Evolutionary conservation across 768 basidiomycete species (phyloP).

Genomic region (Podaxis carcinomalis): DNA sequence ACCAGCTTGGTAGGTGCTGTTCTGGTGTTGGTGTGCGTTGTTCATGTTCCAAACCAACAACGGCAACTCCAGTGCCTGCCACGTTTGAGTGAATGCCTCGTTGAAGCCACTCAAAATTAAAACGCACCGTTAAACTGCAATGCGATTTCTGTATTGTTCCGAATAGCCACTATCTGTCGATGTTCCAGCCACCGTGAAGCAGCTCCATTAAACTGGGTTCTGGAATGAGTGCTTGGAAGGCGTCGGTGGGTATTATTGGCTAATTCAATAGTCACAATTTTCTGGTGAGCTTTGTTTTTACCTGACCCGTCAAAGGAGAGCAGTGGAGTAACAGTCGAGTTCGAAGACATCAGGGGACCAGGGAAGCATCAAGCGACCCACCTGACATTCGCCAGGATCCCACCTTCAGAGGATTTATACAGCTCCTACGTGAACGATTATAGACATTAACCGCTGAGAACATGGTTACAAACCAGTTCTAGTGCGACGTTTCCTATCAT

Average conservation of each 20-base stretch:
- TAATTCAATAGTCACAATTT: no score
- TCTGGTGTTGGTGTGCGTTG: not conserved
- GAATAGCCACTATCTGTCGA: not conserved
- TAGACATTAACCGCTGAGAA: not conserved
- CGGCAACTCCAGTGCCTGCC: slow-evolving; percentile 5
- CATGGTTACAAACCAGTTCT: not conserved
- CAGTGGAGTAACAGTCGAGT: not conserved
- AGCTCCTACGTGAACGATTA: not conserved
- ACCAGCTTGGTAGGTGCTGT: not conserved
- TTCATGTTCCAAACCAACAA: not conserved
- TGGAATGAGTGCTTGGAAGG: not conserved
- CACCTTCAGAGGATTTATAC: not conserved
- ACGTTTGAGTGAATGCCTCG: not conserved
- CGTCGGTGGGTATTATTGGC: no score
- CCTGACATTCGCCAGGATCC: not conserved
- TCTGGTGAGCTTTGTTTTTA: not conserved
- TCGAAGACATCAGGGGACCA: not conserved
- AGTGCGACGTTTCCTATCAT: not conserved
- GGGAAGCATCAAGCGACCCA: slow-evolving; percentile 1
- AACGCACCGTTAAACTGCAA: not conserved
- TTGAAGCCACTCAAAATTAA: not conserved
- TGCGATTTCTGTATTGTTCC: not conserved
- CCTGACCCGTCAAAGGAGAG: not conserved
- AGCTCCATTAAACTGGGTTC: not conserved
- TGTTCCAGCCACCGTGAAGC: not conserved